phyloP scores from a whole-genome alignment of 2,329 filamentous ascomycete genomes.

The Knoxdaviesia capensis region DNA sequence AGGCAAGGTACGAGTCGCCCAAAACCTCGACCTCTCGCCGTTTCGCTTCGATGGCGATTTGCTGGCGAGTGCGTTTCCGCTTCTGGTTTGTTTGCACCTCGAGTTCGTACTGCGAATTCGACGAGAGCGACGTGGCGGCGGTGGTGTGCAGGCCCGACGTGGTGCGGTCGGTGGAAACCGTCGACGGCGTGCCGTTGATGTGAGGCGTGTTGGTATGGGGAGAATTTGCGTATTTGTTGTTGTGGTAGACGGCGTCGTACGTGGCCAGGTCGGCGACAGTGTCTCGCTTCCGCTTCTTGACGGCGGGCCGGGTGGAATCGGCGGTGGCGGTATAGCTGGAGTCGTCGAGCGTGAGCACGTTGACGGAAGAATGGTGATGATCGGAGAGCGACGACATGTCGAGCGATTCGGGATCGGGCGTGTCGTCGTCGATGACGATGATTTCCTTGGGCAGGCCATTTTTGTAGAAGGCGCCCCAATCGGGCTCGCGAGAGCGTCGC shows the following conservation, averaged over 20 bases:
- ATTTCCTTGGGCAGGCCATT: constrained; percentile 71
- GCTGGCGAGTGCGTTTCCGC: constrained; percentile 69
- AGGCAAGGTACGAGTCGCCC: constrained; percentile 54
- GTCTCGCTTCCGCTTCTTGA: constrained; percentile 57
- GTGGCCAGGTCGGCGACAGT: constrained; percentile 22
- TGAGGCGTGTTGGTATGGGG: constrained; percentile 47
- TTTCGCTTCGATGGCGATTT: constrained; percentile 65
- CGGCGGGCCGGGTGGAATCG: constrained; percentile 23
- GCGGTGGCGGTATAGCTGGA: constrained; percentile 9
- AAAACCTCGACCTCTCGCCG: constrained; percentile 51
- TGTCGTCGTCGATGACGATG: constrained; percentile 66
- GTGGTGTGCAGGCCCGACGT: constrained; percentile 68
- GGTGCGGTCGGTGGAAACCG: constrained; percentile 65
- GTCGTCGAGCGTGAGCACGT: not conserved
- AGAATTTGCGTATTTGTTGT: constrained; percentile 46
- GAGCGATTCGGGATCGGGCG: constrained; percentile 32
- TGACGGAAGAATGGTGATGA: not conserved
- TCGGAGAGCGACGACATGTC: not conserved
- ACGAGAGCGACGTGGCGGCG: constrained; percentile 62
- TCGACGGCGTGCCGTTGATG: constrained; percentile 44
- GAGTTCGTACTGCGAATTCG: constrained; percentile 42
- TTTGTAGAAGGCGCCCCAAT: constrained; percentile 67
- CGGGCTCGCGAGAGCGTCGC: constrained; percentile 41
- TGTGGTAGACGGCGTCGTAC: constrained; percentile 50
- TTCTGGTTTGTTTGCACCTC: constrained; percentile 58